These are phyloP conservation scores for Graphiopsis chlorocephala DNA, from an alignment of 2,329 filamentous ascomycete species.

Conservation along the genomic window DNA sequence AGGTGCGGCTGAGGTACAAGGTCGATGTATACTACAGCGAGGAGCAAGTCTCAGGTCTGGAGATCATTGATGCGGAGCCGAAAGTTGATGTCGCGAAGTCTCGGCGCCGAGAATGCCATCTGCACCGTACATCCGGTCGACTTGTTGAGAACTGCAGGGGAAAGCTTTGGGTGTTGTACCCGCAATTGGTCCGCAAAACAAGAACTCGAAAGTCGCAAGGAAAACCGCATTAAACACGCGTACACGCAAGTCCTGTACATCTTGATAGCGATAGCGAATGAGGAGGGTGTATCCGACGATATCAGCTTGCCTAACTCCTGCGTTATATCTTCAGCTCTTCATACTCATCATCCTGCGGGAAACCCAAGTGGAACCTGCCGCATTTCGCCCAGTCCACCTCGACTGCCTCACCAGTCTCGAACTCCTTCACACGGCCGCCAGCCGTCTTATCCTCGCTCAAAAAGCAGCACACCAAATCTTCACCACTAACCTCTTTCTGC, in stretches of 20 bases:
- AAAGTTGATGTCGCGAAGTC: neutral
- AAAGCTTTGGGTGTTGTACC: no score
- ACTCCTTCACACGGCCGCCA: constrained; percentile 39
- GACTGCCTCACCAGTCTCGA: constrained; percentile 36
- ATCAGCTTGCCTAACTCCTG: neutral
- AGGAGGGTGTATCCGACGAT: neutral
- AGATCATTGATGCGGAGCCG: neutral
- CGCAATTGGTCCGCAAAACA: neutral
- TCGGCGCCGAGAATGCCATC: neutral
- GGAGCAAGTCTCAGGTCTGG: neutral
- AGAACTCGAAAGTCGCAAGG: neutral
- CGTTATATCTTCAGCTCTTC: constrained; percentile 33
- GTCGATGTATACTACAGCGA: neutral
- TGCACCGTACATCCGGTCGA: neutral
- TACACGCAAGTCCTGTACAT: neutral
- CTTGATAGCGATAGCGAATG: neutral
- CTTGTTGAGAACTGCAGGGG: no score
- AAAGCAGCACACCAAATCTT: constrained; percentile 39
- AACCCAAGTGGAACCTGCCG: constrained; percentile 43
- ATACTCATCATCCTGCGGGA: constrained; percentile 42
- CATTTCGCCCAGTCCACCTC: constrained; percentile 40
- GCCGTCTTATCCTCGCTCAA: constrained; percentile 32
- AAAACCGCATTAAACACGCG: neutral
- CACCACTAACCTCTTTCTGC: constrained; percentile 42
- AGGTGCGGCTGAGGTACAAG: neutral